Base-by-base conservation (phyloP, 1,284 basidiomycete genomes). In the Leccinum angustisporum region DNA sequence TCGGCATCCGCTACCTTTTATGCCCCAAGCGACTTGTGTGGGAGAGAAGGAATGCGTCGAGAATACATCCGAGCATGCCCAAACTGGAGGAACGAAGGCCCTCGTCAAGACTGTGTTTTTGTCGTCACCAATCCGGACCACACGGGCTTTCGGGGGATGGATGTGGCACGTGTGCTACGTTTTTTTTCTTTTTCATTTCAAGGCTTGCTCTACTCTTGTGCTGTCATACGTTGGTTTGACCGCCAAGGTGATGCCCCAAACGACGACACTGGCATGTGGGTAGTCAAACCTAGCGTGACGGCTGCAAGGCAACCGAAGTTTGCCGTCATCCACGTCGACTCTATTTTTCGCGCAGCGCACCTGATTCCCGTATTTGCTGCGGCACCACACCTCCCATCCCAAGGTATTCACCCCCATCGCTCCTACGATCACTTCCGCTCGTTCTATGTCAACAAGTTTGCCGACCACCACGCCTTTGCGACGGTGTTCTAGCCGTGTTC, bases 221-320 rank as follows among this genome's bases (percentile, higher is more conserved):
- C 59, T 2, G 33, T 65, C n/a, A 36, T 66, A 10, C n/a, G 27
- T 10, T 66, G 64, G 61, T 66, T 65, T 53, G 38, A 61, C 27
- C 8, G 14, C 3, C 9, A 58, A 0, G 38, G 30, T 5, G 30
- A 65, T 18, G 31, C 27, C 4, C 59, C 43, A 14, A 16, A 54
- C 33, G 38, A 56, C 0, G 38, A 60, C 57, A 66, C 57, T 3
- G 59, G 65, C 10, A 65, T 66, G 63, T 66, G 60, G 58, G 18
- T 54, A 2, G 60, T 65, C 6, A 36, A 51, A 14, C 51, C 60
- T 11, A 51, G 54, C 4, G 11, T 62, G 7, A 46, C 11, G 0
- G 36, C 34, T 36, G 48, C 25, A 5, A 34, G 53, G 30, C 56
- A 53, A n/a, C 56, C 40, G 1, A 43, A 58, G 18, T 31, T 66